Base-by-base conservation (phyloP, 306 rosid genomes). In the Vicia faba region DNA sequence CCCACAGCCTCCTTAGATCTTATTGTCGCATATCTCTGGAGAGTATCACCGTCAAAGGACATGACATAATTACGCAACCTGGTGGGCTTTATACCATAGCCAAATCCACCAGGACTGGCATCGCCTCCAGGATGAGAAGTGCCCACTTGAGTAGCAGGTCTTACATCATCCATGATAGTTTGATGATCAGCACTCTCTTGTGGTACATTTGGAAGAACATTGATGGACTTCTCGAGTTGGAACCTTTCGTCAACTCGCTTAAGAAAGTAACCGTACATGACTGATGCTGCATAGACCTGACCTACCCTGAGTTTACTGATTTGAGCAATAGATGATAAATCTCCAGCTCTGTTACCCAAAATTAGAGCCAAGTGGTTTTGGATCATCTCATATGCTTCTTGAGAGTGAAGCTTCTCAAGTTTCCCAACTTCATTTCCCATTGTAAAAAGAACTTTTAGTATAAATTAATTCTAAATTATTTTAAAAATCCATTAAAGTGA, bases 161-260 rank as follows among this genome's bases (percentile, higher is more conserved):
- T 79, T 63, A 51, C 56, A 40, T 78, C 82, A 12, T 85, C 87
- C 68, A 73, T 79, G 31, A 71, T 56, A 51, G 78, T 38, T 59
- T 77, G 77, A 11, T 70, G 77, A 74, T 67, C 25, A 61, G 60
- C 54, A 51, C 50, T 84, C 8, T 81, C 90, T 48, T 72, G 76
- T 29, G 74, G 41, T 26, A 72, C 61, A 56, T 50, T 56, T 3
- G 84, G 81, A 85, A 95, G 99, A 75, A 70, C 41, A 82, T 86
- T 90, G 82, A 95, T 76, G 1, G 95, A 75, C 95, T 90, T 95
- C 89, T 95, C 99, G 33, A 95, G 91, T 80, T 95, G 96, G 83
- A 95, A 95, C 84, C 99, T 78, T 74, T 88, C 92, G 75, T 95
- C 99, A 29, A 95, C 92, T 71, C 95, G 90, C 75, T 82, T 95